Base-by-base conservation (phyloP, 2,329 filamentous ascomycete species). In the Xylaria sp. region DNA sequence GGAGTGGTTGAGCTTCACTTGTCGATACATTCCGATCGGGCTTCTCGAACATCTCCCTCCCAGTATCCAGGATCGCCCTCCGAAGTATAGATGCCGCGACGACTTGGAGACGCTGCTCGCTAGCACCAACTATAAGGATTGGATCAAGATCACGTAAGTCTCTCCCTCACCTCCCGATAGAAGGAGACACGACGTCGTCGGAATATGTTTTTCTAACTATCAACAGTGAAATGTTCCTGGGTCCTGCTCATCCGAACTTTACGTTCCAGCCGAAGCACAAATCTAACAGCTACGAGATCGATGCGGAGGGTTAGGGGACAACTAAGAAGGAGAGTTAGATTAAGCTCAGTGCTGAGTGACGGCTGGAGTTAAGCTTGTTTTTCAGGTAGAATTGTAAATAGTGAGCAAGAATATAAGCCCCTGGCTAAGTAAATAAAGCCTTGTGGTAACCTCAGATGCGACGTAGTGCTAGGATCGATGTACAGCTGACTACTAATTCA, bases 231-330 rank as follows among this genome's bases (percentile, higher is more conserved):
- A 98, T 99, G 94, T 99, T 97, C 84, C 86, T 99, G 20, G 96
- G 96, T 7, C 93, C 93, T 54, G 92, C 93, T 6, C 93, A 97
- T 74, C 90, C 92, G 46, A 91, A 93, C 75, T 99, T 98, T 86
- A 90, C 92, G 73, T 99, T 98, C 82, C 90, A 95, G 82, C 96
- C 96, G 3, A 99, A 99, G 85, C 96, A 99, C 84, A 98, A 97
- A 85, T 96, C 93, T 56, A 97, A 97, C 78, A 88, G 90, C 62
- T 97, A 97, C 78, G 92, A 94, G 75, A 89, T 92, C 58, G 93
- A 94, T 80, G 91, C 90, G 1, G 90, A 93, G 77, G 91, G 91
- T 58, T 91, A 80, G 64, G 58, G n/a, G 7, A 40, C 6, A 36
- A 28, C 28, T 28, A 7, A 20, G 0, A 28, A 59, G 5, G 20